Evolutionary conservation across 192 early-diverging fungal genomes (phyloP), one percentile per base, ranked within the genome.

Genomic region (Podila horticola): DNA sequence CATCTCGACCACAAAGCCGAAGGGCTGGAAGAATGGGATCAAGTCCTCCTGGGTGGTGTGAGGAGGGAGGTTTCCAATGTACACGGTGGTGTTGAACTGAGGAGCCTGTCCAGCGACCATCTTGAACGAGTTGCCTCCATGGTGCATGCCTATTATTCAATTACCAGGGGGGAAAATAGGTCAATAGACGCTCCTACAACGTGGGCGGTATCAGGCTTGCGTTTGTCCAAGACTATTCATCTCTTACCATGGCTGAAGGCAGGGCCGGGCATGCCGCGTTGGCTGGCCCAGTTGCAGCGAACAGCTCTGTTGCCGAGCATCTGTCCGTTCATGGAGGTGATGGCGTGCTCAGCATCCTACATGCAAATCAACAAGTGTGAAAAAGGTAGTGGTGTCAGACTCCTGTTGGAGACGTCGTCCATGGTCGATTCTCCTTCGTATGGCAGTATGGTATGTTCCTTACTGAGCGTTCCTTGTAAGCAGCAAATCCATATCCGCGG

Each of bases 261-360:
- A 22, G 84, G 84, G 67, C 84, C 84, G 31, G 84, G 84, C 74
- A 82, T 74, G 33, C 88, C 88, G 76, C 95, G 95, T 71, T 96
- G 95, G 71, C 92, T 97, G 22, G 96, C 96, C 96, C 96, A 97
- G 86, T 97, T 97, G 68, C 95, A 94, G 51, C 96, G 93, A 69
- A 97, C 92, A 62, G 92, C 89, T 65, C 94, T 89, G 79, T 89
- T 92, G 72, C 95, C 96, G 41, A 97, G 85, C 17, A 36, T 71
- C 63, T 79, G 71, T 28, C 95, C 95, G 79, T 96, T 97, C 96
- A 97, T 97, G 31, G 90, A 83, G 34, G 83, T 74, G 71, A 97
- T 93, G 19, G 95, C 95, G 58, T 87, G 90, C 61, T 97, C 95
- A 33, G 96, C 96, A 67, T 97, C 96, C 84, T 85, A 64, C 11